Evolutionary conservation across 805 yeast species (phyloP).

Genomic region (Candida vartiovaarae): DNA sequence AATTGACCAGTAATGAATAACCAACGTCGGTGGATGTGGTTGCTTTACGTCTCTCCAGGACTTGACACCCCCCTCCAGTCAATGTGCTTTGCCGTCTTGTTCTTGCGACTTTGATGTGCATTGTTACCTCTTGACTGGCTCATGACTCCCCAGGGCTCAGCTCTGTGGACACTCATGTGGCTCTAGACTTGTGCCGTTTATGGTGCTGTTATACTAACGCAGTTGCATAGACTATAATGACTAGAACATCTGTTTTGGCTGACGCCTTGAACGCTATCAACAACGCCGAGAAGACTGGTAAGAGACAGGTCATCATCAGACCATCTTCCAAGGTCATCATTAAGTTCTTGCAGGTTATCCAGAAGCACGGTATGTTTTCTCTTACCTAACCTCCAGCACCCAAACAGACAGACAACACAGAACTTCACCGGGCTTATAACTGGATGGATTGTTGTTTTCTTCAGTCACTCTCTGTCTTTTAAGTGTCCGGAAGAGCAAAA

Average conservation of each 20-base stretch:
- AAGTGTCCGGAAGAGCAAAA: constrained; percentile 82
- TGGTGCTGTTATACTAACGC: too few species aligned
- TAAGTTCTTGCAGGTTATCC: constrained; percentile 95
- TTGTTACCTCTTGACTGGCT: constrained; percentile 20
- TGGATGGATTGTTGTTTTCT: constrained; percentile 84
- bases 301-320: constrained; percentile 97
- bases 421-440: constrained; percentile 97
- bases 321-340: constrained; percentile 98
- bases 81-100: too few species aligned
- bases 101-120: too few species aligned
- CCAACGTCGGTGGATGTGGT: constrained; percentile 17
- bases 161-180: constrained; percentile 40
- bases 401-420: not conserved
- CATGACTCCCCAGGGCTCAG: constrained; percentile 33
- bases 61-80: constrained; percentile 25
- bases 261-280: constrained; percentile 97
- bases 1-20: constrained; percentile 4
- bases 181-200: constrained; percentile 14
- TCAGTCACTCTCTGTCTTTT: constrained; percentile 95
- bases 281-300: constrained; percentile 99
- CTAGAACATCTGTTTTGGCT: constrained; percentile 97
- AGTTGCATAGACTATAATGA: constrained; percentile 41
- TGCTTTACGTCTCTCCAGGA: constrained; percentile 14
- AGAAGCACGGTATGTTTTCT: constrained; percentile 58
- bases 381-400: too few species aligned